These are phyloP conservation scores for Polygonum aviculare DNA, from an alignment of 148 eudicot genomes.

Conservation along the genomic window DNA sequence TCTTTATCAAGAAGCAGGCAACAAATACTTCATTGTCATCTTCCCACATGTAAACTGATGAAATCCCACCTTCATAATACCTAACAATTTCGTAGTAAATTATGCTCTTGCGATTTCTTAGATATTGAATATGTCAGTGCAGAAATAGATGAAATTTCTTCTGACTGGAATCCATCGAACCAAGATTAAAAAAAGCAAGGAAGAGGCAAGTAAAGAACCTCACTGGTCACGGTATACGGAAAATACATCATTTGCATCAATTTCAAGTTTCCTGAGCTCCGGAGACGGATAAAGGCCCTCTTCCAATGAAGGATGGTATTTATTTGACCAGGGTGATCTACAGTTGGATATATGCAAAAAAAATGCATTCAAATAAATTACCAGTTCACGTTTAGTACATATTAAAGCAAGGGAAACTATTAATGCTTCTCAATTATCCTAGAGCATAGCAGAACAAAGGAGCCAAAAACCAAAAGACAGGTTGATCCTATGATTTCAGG, in stretches of 20 bases:
- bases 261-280: conserved; percentile 87
- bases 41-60: conserved; percentile 97
- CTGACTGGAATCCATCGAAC: neutral
- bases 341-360: conserved; percentile 1
- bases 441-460: neutral
- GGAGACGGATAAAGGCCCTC: conserved; percentile 76
- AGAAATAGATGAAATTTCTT: conserved; percentile 6
- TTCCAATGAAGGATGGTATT: conserved; percentile 85
- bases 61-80: conserved; percentile 98
- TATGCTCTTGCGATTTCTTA: conserved; percentile 7
- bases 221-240: conserved; percentile 99
- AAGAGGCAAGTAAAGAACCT: conserved; percentile 92
- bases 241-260: conserved; percentile 95
- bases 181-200: conserved; percentile 12
- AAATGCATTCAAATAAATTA: neutral
- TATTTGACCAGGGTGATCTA: conserved; percentile 97
- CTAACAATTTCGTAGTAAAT: conserved; percentile 41
- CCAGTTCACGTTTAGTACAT: neutral
- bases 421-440: neutral
- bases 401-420: neutral
- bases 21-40: conserved; percentile 85
- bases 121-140: neutral
- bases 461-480: neutral
- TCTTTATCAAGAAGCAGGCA: conserved; percentile 91
- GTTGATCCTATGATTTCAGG: neutral